Conservation (phyloP, 2,329 filamentous ascomycete species). For the Apiospora kogelbergensis region DNA sequence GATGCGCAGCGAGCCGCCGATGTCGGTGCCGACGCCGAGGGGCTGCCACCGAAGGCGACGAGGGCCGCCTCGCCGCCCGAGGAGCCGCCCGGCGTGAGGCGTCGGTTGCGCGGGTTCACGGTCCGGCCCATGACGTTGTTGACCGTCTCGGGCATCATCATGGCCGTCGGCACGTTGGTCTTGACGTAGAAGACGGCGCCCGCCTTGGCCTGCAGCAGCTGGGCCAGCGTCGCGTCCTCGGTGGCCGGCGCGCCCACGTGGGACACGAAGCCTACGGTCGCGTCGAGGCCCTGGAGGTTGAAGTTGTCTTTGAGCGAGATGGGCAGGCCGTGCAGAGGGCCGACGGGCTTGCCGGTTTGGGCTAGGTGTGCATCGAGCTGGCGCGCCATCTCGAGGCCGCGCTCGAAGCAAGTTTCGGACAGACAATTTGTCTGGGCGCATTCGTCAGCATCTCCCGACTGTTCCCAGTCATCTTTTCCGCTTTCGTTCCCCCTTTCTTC, state of each 20-base stretch:
- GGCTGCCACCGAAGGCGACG: conserved; percentile 57
- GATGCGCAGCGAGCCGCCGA: conserved; percentile 33
- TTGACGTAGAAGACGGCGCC: conserved; percentile 59
- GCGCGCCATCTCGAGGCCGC: conserved; percentile 48
- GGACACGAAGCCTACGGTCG: conserved; percentile 63
- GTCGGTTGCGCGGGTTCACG: conserved; percentile 59
- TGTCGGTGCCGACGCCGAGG: conserved; percentile 46
- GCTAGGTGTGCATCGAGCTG: conserved; percentile 50
- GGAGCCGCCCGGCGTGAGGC: conserved; percentile 62
- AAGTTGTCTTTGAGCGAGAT: conserved; percentile 72
- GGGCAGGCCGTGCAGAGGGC: conserved; percentile 66
- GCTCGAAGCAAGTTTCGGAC: conserved; percentile 54
- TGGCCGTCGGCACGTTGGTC: conserved; percentile 60
- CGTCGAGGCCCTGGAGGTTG: conserved; percentile 58
- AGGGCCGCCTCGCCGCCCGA: conserved; percentile 68
- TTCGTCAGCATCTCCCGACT: neutral
- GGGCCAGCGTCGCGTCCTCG: conserved; percentile 39
- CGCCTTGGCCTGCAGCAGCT: conserved; percentile 39
- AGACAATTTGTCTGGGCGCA: conserved; percentile 46
- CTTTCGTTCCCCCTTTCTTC: neutral
- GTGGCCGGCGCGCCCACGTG: conserved; percentile 58
- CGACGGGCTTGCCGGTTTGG: conserved; percentile 46
- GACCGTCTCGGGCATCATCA: conserved; percentile 68
- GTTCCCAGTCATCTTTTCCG: neutral
- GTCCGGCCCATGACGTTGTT: conserved; percentile 66